A percentile compares a stretch with the other conserved stretches of the same genome.
Conservation (phyloP, 2,329 filamentous ascomycete genomes). For the Penicillium freii region DNA sequence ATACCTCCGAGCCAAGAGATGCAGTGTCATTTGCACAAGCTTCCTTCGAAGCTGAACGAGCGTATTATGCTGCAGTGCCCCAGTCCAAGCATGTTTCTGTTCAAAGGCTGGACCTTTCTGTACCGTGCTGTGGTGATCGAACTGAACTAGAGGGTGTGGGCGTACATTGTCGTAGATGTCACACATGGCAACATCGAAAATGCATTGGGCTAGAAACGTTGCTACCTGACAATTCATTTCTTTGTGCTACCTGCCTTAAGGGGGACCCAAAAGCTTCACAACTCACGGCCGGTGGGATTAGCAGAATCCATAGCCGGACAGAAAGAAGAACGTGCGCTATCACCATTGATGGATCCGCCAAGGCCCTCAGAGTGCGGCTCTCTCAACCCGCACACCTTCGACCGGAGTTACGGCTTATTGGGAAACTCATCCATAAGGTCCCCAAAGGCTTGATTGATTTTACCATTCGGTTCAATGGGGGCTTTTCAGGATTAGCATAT, state of each 20-base stretch:
- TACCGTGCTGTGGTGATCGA: neutral
- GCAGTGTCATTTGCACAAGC: neutral
- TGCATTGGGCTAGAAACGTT: neutral
- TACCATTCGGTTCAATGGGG: neutral
- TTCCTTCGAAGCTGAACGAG: neutral
- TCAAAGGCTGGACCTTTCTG: neutral
- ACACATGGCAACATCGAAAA: neutral
- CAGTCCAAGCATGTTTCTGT: neutral
- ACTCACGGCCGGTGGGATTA: neutral
- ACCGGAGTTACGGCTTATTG: neutral
- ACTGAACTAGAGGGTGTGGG: neutral
- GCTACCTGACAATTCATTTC: neutral
- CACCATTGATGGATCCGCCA: neutral
- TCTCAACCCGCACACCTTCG: neutral
- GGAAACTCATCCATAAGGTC: neutral
- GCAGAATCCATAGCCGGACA: neutral
- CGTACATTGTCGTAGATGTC: neutral
- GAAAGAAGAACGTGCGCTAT: neutral
- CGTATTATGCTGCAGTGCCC: neutral
- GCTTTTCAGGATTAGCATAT: neutral
- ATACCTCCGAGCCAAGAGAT: neutral
- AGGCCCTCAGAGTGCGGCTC: neutral
- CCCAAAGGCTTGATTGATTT: neutral
- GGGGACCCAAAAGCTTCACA: neutral
- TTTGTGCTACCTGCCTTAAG: neutral